Conservation (phyloP, 2,329 filamentous ascomycete species). For the Botryotinia narcissicola region DNA sequence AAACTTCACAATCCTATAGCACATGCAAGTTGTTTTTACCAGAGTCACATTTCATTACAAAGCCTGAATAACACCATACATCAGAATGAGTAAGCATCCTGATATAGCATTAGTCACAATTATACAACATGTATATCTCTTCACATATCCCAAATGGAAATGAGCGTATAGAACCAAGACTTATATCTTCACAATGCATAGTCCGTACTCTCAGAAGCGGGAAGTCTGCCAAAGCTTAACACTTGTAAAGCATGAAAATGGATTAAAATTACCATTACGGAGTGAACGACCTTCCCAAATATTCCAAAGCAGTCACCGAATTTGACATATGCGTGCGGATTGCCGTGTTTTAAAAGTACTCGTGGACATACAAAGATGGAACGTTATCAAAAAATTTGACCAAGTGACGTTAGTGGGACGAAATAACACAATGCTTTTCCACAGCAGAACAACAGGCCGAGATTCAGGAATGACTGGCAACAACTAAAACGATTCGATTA, state of each 20-base stretch:
- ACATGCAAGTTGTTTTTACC: neutral
- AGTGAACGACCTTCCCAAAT: neutral
- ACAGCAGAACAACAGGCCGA: too few species aligned
- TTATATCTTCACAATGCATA: too few species aligned
- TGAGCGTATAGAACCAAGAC: too few species aligned
- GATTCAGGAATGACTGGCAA: neutral
- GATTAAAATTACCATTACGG: too few species aligned
- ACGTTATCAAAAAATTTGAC: too few species aligned
- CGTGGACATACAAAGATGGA: neutral
- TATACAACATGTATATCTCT: neutral
- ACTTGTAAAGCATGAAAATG: neutral
- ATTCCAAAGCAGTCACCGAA: too few species aligned
- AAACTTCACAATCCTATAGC: neutral
- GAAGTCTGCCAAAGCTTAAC: neutral
- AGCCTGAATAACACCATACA: neutral
- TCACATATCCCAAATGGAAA: too few species aligned
- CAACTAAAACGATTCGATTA: fast-evolving
- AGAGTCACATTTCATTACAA: neutral
- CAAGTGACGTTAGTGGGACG: neutral
- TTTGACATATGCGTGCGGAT: neutral
- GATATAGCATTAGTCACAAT: neutral
- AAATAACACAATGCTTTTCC: neutral
- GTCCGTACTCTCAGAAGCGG: too few species aligned
- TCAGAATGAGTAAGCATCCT: neutral
- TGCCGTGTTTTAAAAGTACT: neutral